A percentile compares a stretch with the other conserved stretches of the same genome.
Evolutionary conservation across 495 filamentous ascomycete genomes (phyloP).

Genomic region (Penicillium atrosanguineum): DNA sequence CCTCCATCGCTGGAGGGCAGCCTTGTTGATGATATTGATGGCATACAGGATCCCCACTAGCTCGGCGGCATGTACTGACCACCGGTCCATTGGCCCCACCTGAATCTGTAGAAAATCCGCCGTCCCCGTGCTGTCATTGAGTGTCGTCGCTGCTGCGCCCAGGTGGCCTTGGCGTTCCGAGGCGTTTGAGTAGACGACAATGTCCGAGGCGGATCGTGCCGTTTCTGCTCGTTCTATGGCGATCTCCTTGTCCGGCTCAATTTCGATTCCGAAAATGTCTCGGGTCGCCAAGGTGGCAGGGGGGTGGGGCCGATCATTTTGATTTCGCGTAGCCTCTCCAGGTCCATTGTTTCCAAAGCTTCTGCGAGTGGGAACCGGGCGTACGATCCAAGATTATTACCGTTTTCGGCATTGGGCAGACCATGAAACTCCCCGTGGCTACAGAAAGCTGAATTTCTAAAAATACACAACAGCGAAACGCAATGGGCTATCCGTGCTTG

Average conservation of each 20-base stretch:
- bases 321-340: slow-evolving; percentile 4
- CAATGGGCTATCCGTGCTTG: no score
- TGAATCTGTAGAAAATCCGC: slow-evolving; percentile 16
- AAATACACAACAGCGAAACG: no score
- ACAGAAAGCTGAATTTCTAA: no score
- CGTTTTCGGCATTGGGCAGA: no score
- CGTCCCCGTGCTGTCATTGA: slow-evolving; percentile 7
- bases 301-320: slow-evolving; percentile 23
- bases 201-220: neutral
- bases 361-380: slow-evolving; percentile 18
- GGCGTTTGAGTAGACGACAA: slow-evolving; percentile 22
- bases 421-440: no score
- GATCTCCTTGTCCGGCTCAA: slow-evolving; percentile 18
- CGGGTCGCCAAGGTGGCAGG: slow-evolving; percentile 16
- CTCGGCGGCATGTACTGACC: slow-evolving; percentile 24
- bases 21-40: slow-evolving; percentile 13
- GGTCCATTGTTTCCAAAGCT: slow-evolving; percentile 13
- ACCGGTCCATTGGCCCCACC: slow-evolving; percentile 21
- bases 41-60: slow-evolving; percentile 22
- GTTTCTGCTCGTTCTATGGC: slow-evolving; percentile 14
- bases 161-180: slow-evolving; percentile 18
- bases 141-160: slow-evolving; percentile 7
- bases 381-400: no score
- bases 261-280: slow-evolving; percentile 25
- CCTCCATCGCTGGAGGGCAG: slow-evolving; percentile 1